Conservation (phyloP, 2,329 filamentous ascomycete species). For the Nothophoma quercina region DNA sequence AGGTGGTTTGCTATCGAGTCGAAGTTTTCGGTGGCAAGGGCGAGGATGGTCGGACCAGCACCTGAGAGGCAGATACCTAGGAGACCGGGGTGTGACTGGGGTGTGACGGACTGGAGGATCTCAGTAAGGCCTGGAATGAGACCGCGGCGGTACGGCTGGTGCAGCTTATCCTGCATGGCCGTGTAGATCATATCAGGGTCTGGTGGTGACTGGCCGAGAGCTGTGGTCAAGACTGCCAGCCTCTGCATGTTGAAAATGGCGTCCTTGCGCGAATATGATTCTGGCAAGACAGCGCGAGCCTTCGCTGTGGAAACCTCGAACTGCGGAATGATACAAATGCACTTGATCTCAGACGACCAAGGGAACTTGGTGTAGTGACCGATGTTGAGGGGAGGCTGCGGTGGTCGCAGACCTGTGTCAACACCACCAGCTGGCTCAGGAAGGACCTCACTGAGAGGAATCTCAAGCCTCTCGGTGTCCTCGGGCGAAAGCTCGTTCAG, state of each 20-base stretch:
- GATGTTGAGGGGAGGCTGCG: constrained; percentile 88
- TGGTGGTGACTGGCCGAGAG: constrained; percentile 86
- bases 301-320: constrained; percentile 96
- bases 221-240: constrained; percentile 87
- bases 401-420: constrained; percentile 86
- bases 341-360: constrained; percentile 95
- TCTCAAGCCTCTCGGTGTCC: constrained; percentile 89
- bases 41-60: constrained; percentile 92
- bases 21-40: constrained; percentile 89
- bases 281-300: constrained; percentile 84
- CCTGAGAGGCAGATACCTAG: constrained; percentile 94
- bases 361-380: constrained; percentile 96
- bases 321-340: constrained; percentile 92
- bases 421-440: constrained; percentile 88
- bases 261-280: constrained; percentile 79
- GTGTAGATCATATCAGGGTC: constrained; percentile 94
- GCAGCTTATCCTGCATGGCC: constrained; percentile 98
- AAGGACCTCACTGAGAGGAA: constrained; percentile 91
- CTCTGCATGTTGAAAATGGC: constrained; percentile 96
- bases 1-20: constrained; percentile 83
- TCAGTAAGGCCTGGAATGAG: constrained; percentile 91
- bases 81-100: constrained; percentile 83
- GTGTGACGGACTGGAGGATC: constrained; percentile 90
- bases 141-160: constrained; percentile 92
- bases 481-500: constrained; percentile 89